phyloP scores from a whole-genome alignment of 495 filamentous ascomycete genomes.

The Tuber umbilicatum region DNA sequence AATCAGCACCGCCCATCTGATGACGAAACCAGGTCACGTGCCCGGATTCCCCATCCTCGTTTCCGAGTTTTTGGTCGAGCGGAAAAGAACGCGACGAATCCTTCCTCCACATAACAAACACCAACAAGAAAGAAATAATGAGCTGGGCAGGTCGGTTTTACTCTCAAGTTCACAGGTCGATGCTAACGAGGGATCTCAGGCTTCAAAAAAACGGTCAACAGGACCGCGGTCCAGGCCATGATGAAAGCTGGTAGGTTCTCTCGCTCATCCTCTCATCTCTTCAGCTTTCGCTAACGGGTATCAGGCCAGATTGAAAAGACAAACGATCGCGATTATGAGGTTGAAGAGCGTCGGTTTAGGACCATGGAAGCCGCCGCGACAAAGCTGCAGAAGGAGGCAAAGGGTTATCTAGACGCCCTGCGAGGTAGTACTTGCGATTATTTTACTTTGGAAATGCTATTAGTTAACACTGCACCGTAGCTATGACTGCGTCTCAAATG shows the following conservation, averaged over 20 bases:
- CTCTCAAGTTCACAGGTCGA: not conserved
- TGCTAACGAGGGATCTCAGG: constrained; percentile 49
- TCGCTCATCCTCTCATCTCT: not conserved
- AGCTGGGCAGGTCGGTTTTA: constrained; percentile 56
- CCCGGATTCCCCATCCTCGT: not conserved
- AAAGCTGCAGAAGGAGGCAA: constrained; percentile 91
- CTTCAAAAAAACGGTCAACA: constrained; percentile 98
- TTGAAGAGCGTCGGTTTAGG: constrained; percentile 90
- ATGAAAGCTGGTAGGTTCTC: constrained; percentile 80
- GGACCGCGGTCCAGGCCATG: constrained; percentile 98
- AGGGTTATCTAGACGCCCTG: constrained; percentile 91
- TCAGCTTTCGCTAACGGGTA: not conserved
- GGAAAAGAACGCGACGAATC: not conserved
- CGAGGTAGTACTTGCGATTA: constrained; percentile 54
- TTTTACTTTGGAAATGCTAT: not conserved
- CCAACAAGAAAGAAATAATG: constrained; percentile 46
- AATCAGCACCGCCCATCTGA: constrained; percentile 19
- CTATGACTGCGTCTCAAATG: constrained; percentile 99
- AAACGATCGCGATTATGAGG: constrained; percentile 96
- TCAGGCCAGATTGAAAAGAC: constrained; percentile 93
- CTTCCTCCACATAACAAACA: constrained; percentile 5
- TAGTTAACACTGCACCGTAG: constrained; percentile 45
- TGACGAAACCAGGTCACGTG: constrained; percentile 25
- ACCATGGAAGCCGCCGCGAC: constrained; percentile 92
- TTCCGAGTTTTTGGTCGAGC: constrained; percentile 1